Conservation (phyloP, 139 green algal species). For the Zygnema cylindricum region DNA sequence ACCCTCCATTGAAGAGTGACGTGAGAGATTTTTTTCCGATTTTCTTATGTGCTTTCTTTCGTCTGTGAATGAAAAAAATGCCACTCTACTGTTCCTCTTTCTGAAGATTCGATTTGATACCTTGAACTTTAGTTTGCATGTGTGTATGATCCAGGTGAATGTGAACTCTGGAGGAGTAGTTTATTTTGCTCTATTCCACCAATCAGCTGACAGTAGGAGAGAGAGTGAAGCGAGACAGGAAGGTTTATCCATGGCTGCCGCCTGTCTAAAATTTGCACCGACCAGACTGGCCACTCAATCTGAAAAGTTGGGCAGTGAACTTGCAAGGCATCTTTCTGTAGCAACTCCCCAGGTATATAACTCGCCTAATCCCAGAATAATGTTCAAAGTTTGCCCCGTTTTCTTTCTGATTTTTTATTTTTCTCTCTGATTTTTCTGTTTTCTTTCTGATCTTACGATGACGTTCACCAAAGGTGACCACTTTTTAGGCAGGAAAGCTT, state of each 20-base stretch:
- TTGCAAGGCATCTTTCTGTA: slow-evolving; percentile 26
- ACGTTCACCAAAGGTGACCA: no score
- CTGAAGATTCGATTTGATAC: no score
- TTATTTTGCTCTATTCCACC: slow-evolving; percentile 42
- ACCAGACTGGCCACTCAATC: slow-evolving; percentile 35
- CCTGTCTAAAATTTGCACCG: slow-evolving; percentile 32
- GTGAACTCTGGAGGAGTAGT: slow-evolving; percentile 51
- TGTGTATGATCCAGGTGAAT: no score
- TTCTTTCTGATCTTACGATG: no score
- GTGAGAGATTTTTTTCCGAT: background rate
- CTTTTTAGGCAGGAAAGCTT: no score
- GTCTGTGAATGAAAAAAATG: background rate
- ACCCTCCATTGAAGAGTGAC: background rate
- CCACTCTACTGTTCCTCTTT: no score
- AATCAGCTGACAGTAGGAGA: background rate
- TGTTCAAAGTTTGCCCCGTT: no score
- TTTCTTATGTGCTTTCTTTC: slow-evolving; percentile 17
- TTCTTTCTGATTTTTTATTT: no score
- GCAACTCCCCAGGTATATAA: slow-evolving; percentile 47
- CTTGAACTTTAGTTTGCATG: no score
- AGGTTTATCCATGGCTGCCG: background rate
- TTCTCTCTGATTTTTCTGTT: no score
- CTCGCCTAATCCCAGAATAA: no score
- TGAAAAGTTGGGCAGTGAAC: slow-evolving; percentile 31
- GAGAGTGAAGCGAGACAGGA: no score